Evolutionary conservation across 1,284 basidiomycete genomes (phyloP).

Genomic region (Marasmius fiardii): DNA sequence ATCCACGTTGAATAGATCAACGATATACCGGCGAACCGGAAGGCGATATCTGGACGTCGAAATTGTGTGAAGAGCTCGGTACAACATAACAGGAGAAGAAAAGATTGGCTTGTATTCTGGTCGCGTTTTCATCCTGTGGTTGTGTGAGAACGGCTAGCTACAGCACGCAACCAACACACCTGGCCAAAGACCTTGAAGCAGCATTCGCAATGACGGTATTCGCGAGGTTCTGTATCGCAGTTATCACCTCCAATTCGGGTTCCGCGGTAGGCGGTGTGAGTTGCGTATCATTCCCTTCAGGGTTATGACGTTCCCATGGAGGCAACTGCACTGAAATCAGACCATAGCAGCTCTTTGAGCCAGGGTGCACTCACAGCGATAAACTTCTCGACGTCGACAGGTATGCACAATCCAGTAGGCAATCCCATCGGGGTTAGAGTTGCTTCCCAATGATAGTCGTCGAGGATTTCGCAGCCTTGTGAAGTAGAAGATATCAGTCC

Average conservation of each 20-base stretch:
- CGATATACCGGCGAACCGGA: slow-evolving; percentile 86
- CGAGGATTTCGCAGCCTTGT: slow-evolving; percentile 58
- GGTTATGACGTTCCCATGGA: slow-evolving; percentile 59
- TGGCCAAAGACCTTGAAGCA: slow-evolving; percentile 83
- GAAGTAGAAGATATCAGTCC: slow-evolving; percentile 71
- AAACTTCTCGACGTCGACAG: slow-evolving; percentile 78
- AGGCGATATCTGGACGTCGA: slow-evolving; percentile 87
- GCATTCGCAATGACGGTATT: slow-evolving; percentile 96
- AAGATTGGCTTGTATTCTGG: slow-evolving; percentile 77
- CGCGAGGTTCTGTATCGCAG: slow-evolving; percentile 89
- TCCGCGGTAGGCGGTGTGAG: slow-evolving; percentile 66
- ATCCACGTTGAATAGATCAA: slow-evolving; percentile 89
- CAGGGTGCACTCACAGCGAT: slow-evolving; percentile 57
- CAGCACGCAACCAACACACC: slow-evolving; percentile 36
- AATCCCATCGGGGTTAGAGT: slow-evolving; percentile 85
- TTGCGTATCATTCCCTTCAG: slow-evolving; percentile 44
- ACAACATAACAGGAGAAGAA: slow-evolving; percentile 74
- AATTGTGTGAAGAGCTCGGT: slow-evolving; percentile 81
- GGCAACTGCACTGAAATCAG: slow-evolving; percentile 55
- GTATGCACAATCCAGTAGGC: slow-evolving; percentile 89
- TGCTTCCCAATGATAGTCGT: slow-evolving; percentile 91
- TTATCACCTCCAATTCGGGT: slow-evolving; percentile 83
- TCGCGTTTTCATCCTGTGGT: slow-evolving; percentile 73
- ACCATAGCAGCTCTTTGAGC: slow-evolving; percentile 8
- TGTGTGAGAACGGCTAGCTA: slow-evolving; percentile 8